Base-by-base conservation (phyloP, 2,329 filamentous ascomycete species). In the Amesomyces nigricolor region DNA sequence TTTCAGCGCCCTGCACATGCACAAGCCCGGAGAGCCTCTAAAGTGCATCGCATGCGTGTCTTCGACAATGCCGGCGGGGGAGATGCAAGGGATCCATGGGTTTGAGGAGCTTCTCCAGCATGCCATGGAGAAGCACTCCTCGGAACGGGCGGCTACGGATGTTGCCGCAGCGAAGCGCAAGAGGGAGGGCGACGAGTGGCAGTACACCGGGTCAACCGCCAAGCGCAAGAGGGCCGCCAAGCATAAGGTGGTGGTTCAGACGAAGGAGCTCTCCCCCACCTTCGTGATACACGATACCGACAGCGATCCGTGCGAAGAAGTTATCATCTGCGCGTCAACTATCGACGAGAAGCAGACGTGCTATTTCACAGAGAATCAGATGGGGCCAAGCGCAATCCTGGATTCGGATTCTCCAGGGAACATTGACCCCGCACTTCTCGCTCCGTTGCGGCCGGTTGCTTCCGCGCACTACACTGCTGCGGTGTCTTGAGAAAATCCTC, bases 91-190 rank as follows among this genome's bases (percentile, higher is more conserved):
- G 14, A 53, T 32, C 29, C 2, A 49, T 48, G 14, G n/a, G 13
- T 44, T 57, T 57, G 30, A 53, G 54, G 54, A 57, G 39, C 54
- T 57, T 17, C 54, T 53, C 54, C 45, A 40, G 22, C 45, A 53
- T 46, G 30, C n/a, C 39, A 17, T 53, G 17, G 49, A 50, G 40
- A 53, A 49, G 49, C 46, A 57, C n/a, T n/a, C n/a, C 49, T 35
- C 26, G 50, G 49, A 32, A 53, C 39, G 49, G 32, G 14, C 49
- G 29, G 54, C 10, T 14, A 1, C 37, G 39, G 32, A 56, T 52
- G 35, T 35, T 57, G 45, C 30, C 2, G 39, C 40, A 26, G n/a
- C 39, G 29, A 57, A 57, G 45, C 32, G 45, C 22, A 57, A 26
- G 50, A 53, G 54, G 54, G 49, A 57, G n/a, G 45, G 45, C 50